Base-by-base conservation (phyloP, 352 stramenopile species). In the Blastocystis sp. region DNA sequence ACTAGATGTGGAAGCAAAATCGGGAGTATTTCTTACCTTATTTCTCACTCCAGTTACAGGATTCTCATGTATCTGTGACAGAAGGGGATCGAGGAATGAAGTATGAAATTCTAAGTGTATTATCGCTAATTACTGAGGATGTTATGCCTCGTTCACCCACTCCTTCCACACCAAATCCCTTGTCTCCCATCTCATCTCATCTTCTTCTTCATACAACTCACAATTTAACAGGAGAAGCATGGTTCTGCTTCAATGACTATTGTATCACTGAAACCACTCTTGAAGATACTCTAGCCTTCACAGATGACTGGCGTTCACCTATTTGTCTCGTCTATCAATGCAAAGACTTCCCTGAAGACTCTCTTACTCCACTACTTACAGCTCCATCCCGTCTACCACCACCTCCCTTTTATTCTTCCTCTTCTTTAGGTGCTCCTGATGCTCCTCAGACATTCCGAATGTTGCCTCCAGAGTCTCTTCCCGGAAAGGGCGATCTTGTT, bases 191-290 rank as follows among this genome's bases (percentile, higher is more conserved):
- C 0, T 35, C 17, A 15, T 60, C 44, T 27, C 73, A 84, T 42
- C 53, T 84, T 24, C 44, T 84, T 30, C 56, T 84, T 30, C 73
- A 84, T 42, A n/a, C 73, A 9, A 27, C 59, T 6, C 73, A 84
- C 3, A 7, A 13, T 22, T 19, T 3, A 15, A 44, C 27, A 37
- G 27, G 35, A 76, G 53, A 22, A 40, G 15, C n/a, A 69, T 96
- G 94, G 94, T 70, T 95, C 68, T 91, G 95, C 22, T 92, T 94
- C 88, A 96, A 96, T 91, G 93, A 94, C 37, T 95, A 95, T 89
- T 89, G 92, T 82, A 92, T 95, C 22, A 91, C 91, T 30, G 90
- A 90, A 57, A 92, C 91, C 37, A 78, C 91, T 40, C 59, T 92
- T 27, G 92, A 95, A 69, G 93, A 95, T 90, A 93, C 92, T 11